A percentile compares a stretch with the other conserved stretches of the same genome.
These are phyloP conservation scores for Penicillium griseofulvum DNA, from an alignment of 2,329 filamentous ascomycete species.

Conservation along the genomic window DNA sequence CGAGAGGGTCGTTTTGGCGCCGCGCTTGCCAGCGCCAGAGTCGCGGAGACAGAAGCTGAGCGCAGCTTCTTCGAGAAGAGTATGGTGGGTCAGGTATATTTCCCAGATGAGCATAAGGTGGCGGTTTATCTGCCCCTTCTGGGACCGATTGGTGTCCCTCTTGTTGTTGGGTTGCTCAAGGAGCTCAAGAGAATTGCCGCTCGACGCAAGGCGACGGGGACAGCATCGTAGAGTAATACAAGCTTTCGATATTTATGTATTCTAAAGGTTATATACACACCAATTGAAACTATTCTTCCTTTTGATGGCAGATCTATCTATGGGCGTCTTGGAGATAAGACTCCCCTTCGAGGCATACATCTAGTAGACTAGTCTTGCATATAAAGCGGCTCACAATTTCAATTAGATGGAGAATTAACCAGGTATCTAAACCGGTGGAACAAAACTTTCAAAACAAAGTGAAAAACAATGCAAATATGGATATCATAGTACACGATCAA, in stretches of 20 bases:
- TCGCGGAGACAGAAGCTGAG: constrained; percentile 86
- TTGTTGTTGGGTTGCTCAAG: constrained; percentile 79
- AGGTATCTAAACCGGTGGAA: neutral
- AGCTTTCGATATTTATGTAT: neutral
- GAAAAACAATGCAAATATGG: neutral
- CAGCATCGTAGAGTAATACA: constrained; percentile 2
- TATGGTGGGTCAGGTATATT: constrained; percentile 98
- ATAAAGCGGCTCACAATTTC: neutral
- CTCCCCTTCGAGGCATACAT: neutral
- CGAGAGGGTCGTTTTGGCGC: constrained; percentile 58
- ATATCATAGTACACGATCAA: constrained; percentile 5
- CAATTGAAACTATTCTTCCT: neutral
- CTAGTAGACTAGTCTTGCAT: neutral
- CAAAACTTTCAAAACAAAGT: neutral
- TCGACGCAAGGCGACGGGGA: constrained; percentile 30
- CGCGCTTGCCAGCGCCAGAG: constrained; percentile 75
- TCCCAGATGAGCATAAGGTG: constrained; percentile 97
- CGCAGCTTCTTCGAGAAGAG: constrained; percentile 97
- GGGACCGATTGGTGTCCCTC: constrained; percentile 84
- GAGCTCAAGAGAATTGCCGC: constrained; percentile 63
- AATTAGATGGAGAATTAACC: neutral
- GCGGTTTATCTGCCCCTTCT: constrained; percentile 91
- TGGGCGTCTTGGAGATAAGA: neutral
- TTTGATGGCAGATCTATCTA: neutral
- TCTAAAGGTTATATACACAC: constrained; percentile 7